Evolutionary conservation across 2,329 filamentous ascomycete genomes (phyloP).

Genomic region (Ophiostoma australiae): DNA sequence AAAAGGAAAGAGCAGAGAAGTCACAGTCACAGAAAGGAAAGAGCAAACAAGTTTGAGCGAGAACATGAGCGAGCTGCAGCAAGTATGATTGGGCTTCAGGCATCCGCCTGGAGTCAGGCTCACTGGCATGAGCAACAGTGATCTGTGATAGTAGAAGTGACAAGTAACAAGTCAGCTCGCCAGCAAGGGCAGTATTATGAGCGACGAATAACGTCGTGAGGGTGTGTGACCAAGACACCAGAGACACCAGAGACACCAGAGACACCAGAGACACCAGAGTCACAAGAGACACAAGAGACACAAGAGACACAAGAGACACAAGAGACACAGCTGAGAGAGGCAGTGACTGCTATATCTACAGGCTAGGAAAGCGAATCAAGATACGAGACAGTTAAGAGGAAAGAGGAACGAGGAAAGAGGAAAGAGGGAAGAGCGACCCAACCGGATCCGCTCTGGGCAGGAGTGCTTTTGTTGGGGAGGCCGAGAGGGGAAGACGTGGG

Average conservation of each 20-base stretch:
- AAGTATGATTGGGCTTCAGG: not conserved
- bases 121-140: not conserved
- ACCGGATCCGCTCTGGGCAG: constrained; percentile 14
- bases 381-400: not conserved
- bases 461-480: constrained; percentile 9
- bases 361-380: not conserved
- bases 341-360: no score
- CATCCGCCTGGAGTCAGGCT: not conserved
- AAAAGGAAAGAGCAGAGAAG: not conserved
- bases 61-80: not conserved
- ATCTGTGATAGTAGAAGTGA: not conserved
- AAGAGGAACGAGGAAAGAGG: no score
- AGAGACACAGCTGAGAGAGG: no score
- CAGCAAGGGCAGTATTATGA: not conserved
- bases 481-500: not conserved
- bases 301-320: not conserved
- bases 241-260: no score
- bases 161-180: not conserved
- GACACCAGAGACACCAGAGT: not conserved
- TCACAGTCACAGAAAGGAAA: not conserved
- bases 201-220: constrained; percentile 6
- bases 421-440: not conserved
- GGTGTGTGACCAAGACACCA: not conserved
- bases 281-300: not conserved
- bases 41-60: constrained; percentile 2